Evolutionary conservation across 257 asterid genomes (phyloP), one percentile per base, ranked within the genome.

Genomic region (Cruciata laevipes): DNA sequence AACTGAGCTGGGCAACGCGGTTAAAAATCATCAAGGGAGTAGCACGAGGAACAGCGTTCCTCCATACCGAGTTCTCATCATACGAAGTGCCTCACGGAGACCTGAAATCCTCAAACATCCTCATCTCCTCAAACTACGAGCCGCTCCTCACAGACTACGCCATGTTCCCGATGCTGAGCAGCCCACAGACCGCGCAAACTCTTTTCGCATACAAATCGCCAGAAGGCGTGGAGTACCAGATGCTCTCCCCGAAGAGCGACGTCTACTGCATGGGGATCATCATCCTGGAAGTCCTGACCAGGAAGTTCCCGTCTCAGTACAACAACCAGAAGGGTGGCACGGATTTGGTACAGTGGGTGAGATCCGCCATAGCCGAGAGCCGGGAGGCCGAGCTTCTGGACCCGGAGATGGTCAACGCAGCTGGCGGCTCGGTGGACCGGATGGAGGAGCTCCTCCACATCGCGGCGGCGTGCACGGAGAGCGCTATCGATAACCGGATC

Each of bases 51-150:
- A 74, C 90, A 91, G 90, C 85, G 20, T 94, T 79, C 80, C 93
- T 94, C 66, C 99, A 90, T 80, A 75, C 83, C 0, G 95, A 90
- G 66, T 90, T 85, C 33, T 57, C 89, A 47, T 57, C 75, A 65
- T 61, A 76, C 31, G 91, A 84, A 17, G 67, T 90, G 14, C 99
- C 97, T 37, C 99, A 94, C 59, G 99, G 99, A 27, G 88, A 94
- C 42, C 95, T 90, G 53, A 94, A 94, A 75, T 90, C 99, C 3
- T 85, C 95, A 91, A 94, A 94, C 79, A 77, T 94, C 42, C 89
- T 94, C 21, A 80, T 94, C 0, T 67, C 86, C 1, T 21, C 76
- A 38, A 73, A 74, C 67, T 67, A 77, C 70, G 96, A 88, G 68
- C 96, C 97, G 0, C 84, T 94, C 4, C 96, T 88, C 66, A 79